Conservation (phyloP, 2,329 filamentous ascomycete species). For the Amylocarpus encephaloides region DNA sequence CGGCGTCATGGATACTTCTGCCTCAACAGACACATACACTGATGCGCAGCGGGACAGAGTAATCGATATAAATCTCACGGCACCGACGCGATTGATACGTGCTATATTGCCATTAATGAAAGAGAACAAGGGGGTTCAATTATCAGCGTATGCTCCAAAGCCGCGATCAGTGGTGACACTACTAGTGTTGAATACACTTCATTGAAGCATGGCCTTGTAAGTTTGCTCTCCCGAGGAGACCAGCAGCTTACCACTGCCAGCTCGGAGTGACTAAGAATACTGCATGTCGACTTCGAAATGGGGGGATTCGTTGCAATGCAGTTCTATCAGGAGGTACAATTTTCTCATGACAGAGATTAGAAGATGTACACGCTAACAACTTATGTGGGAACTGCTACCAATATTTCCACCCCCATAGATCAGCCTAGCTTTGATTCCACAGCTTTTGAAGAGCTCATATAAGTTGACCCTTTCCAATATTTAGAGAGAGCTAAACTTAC, state of each 20-base stretch:
- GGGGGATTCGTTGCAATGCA: slow-evolving; percentile 41
- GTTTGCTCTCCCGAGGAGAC: slow-evolving; percentile 2
- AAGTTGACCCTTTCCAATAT: slow-evolving; percentile 1
- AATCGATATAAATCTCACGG: slow-evolving; percentile 38
- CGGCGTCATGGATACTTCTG: slow-evolving; percentile 38
- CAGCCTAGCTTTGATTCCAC: slow-evolving; percentile 25
- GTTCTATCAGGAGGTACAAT: slow-evolving; percentile 36
- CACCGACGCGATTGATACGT: slow-evolving; percentile 39
- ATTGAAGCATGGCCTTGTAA: slow-evolving; percentile 38
- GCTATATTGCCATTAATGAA: slow-evolving; percentile 38
- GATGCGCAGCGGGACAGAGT: slow-evolving; percentile 37
- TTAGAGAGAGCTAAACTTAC: neutral
- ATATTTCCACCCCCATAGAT: slow-evolving; percentile 11
- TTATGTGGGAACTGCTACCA: slow-evolving; percentile 16
- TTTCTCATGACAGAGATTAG: too few relatives aligned
- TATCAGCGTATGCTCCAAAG: slow-evolving; percentile 37
- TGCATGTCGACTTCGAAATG: slow-evolving; percentile 39
- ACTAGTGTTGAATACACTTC: slow-evolving; percentile 41
- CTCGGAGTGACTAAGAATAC: slow-evolving; percentile 42
- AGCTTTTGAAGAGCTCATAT: slow-evolving; percentile 24
- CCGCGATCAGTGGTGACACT: slow-evolving; percentile 33
- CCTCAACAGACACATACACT: slow-evolving; percentile 34
- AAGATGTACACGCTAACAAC: neutral
- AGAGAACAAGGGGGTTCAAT: slow-evolving; percentile 35
- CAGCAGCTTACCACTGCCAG: slow-evolving; percentile 17